Evolutionary conservation across 768 basidiomycete species (phyloP).

Genomic region (Galerina sulciceps): DNA sequence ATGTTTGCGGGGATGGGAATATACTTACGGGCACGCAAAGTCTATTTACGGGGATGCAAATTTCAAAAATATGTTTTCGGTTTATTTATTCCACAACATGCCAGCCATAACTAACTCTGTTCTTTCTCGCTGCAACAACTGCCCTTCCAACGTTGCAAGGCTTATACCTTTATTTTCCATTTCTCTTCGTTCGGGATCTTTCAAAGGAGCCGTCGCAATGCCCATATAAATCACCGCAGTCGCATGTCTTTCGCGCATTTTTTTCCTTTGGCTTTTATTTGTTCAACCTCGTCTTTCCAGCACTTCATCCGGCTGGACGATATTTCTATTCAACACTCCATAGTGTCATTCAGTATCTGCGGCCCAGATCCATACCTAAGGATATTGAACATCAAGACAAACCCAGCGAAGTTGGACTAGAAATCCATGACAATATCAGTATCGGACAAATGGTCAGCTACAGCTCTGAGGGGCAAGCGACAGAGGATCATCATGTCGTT

Average conservation of each 20-base stretch:
- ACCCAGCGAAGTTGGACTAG: too few relatives aligned
- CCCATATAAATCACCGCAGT: conserved; percentile 15
- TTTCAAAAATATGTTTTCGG: too few relatives aligned
- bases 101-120: too few relatives aligned
- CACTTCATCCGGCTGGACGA: conserved; percentile 4
- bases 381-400: not conserved
- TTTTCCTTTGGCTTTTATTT: too few relatives aligned
- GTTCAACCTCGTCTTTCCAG: not conserved
- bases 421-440: too few relatives aligned
- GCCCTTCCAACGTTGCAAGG: conserved; percentile 26
- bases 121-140: conserved; percentile 25
- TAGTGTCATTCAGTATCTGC: not conserved
- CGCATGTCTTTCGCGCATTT: not conserved
- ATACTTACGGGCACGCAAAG: too few relatives aligned
- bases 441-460: too few relatives aligned
- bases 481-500: too few relatives aligned
- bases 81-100: too few relatives aligned
- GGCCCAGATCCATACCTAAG: not conserved
- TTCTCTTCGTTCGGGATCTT: conserved; percentile 1
- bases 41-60: too few relatives aligned
- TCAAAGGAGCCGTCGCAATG: conserved; percentile 8
- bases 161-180: conserved; percentile 1
- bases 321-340: not conserved
- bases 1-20: too few relatives aligned
- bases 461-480: too few relatives aligned